A percentile compares a stretch with the other conserved stretches of the same genome.
These are phyloP conservation scores for Lentinula edodes DNA, from an alignment of 768 basidiomycete species.

Conservation along the genomic window DNA sequence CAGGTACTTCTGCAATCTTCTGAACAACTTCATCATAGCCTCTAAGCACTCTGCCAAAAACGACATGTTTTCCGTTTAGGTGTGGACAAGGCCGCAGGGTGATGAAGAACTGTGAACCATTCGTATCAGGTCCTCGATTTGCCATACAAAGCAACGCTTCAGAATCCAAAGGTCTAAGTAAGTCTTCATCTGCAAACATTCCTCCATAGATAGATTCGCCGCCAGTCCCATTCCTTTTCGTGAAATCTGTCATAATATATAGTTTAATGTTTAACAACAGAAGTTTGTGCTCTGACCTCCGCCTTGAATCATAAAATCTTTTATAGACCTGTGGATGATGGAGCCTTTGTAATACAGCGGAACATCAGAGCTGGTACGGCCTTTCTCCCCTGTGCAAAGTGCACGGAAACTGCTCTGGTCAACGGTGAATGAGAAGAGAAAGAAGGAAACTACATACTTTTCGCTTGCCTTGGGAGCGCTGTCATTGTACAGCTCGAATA, in stretches of 20 bases:
- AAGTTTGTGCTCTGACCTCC: conserved; percentile 40
- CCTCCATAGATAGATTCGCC: conserved; percentile 80
- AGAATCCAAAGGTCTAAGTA: conserved; percentile 55
- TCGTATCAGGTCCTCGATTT: conserved; percentile 79
- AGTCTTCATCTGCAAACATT: conserved; percentile 74
- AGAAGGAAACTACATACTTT: conserved; percentile 45
- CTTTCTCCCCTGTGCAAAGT: conserved; percentile 83
- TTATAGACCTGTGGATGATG: conserved; percentile 74
- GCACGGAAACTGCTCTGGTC: conserved; percentile 64
- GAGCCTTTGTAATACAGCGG: conserved; percentile 81
- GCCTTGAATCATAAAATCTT: conserved; percentile 76
- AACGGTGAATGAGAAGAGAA: conserved; percentile 6
- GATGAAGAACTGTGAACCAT: conserved; percentile 84
- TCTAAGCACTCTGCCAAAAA: conserved; percentile 49
- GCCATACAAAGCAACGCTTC: conserved; percentile 87
- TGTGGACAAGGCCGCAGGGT: conserved; percentile 68
- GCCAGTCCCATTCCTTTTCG: conserved; percentile 72
- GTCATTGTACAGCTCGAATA: conserved; percentile 75
- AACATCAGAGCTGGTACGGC: conserved; percentile 55
- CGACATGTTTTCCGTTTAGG: conserved; percentile 64
- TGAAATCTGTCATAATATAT: conserved; percentile 50
- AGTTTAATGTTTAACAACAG: neutral
- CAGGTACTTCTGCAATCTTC: conserved; percentile 56
- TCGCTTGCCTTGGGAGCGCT: conserved; percentile 70
- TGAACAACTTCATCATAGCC: conserved; percentile 58